These are phyloP conservation scores for Euphorbia schlechtendalii DNA, from an alignment of 441 rosid species.

Conservation along the genomic window DNA sequence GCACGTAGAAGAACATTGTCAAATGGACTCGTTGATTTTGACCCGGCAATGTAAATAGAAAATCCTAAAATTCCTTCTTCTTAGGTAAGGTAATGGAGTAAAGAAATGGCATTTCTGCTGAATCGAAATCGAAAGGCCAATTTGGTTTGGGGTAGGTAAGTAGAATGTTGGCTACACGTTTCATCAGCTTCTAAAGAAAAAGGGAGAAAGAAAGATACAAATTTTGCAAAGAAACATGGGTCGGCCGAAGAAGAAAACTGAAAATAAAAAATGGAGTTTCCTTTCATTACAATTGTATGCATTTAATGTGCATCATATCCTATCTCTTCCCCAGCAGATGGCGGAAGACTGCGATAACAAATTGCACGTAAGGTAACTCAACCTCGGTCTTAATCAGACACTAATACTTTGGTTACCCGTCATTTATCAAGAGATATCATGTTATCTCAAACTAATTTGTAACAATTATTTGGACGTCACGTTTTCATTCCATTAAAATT, in stretches of 20 bases:
- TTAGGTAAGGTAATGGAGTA: background rate
- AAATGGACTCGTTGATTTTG: slow-evolving; percentile 18
- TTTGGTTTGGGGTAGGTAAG: slow-evolving; percentile 1
- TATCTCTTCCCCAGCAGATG: background rate
- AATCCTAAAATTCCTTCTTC: background rate
- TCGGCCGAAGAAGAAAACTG: background rate
- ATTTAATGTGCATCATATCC: background rate
- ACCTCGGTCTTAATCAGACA: too few relatives aligned
- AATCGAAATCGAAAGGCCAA: background rate
- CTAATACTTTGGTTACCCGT: too few relatives aligned
- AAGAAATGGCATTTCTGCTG: background rate
- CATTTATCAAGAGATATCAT: too few relatives aligned
- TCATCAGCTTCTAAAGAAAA: background rate
- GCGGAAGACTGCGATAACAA: too few relatives aligned
- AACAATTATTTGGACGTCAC: too few relatives aligned
- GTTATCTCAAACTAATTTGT: too few relatives aligned
- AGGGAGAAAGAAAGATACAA: background rate
- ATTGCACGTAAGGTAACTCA: too few relatives aligned
- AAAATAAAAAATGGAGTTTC: background rate
- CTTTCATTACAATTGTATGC: background rate
- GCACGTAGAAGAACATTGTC: slow-evolving; percentile 20
- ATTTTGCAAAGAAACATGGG: background rate
- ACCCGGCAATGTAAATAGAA: slow-evolving; percentile 8
- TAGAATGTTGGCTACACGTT: slow-evolving; percentile 22
- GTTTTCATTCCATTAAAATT: too few relatives aligned